Evolutionary conservation across 225 moss, liverwort and hornwort genomes (phyloP).

Genomic region (Thuidium tamariscinum): DNA sequence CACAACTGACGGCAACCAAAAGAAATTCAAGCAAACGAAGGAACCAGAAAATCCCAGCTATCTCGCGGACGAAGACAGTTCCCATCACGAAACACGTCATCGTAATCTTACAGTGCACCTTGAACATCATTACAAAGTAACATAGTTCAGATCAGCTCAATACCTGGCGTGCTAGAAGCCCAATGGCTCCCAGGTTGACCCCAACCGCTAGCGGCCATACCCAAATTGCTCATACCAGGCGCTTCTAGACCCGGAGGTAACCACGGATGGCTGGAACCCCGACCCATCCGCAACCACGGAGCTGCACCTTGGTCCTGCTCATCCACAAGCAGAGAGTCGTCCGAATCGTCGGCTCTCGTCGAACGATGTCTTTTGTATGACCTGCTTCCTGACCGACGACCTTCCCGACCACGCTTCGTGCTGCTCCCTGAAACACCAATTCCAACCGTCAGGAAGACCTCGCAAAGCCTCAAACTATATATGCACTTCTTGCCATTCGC

Average conservation of each 20-base stretch:
- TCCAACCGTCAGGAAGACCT: neutral
- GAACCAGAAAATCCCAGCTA: neutral
- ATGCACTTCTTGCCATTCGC: neutral
- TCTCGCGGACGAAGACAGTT: neutral
- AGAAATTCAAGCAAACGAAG: neutral
- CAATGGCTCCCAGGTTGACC: neutral
- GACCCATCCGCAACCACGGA: neutral
- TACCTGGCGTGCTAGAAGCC: neutral
- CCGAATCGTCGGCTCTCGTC: neutral
- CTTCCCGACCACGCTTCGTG: slow-evolving; percentile 63
- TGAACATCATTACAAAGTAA: neutral
- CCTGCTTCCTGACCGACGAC: slow-evolving; percentile 30
- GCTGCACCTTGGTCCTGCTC: neutral
- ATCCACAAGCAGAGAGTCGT: neutral
- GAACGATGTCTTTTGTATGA: neutral
- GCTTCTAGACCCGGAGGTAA: neutral
- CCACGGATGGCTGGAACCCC: neutral
- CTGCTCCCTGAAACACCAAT: slow-evolving; percentile 17
- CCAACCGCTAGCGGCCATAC: neutral
- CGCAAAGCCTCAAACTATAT: neutral
- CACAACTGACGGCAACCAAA: neutral
- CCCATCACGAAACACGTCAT: neutral
- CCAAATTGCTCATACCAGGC: neutral
- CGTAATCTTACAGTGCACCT: neutral
- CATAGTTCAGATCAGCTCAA: neutral